These are phyloP conservation scores for Amborella trichopoda DNA, from an alignment of 164 flowering plant genomes.

Conservation along the genomic window DNA sequence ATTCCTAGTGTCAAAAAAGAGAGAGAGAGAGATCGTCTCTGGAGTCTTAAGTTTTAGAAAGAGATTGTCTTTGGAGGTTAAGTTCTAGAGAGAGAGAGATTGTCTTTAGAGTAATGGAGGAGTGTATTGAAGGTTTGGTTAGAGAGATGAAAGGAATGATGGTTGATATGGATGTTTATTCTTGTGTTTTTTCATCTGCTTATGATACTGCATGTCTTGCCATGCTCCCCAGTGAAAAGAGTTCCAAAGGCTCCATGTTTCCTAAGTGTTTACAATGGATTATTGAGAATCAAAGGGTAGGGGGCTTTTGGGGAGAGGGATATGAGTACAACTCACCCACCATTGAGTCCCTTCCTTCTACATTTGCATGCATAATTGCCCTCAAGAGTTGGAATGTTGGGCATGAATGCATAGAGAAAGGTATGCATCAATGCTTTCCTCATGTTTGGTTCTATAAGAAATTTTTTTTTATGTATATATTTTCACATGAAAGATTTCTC, in stretches of 20 bases:
- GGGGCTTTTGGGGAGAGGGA: constrained; percentile 33
- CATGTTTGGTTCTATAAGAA: too few species aligned
- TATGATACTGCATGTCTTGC: constrained; percentile 54
- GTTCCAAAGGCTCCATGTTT: constrained; percentile 19
- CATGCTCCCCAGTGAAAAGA: constrained; percentile 24
- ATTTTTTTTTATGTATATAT: too few species aligned
- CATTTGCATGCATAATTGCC: constrained; percentile 34
- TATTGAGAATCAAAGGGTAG: constrained; percentile 21
- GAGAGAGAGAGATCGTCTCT: too few species aligned
- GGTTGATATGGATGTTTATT: constrained; percentile 9
- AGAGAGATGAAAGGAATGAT: constrained; percentile 14
- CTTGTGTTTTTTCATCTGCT: constrained; percentile 25
- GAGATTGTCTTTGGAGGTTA: too few species aligned
- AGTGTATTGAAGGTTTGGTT: constrained; percentile 8
- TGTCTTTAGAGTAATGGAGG: too few species aligned
- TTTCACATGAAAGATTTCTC: neutral
- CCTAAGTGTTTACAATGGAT: constrained; percentile 29
- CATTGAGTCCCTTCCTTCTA: constrained; percentile 23
- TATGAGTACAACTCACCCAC: constrained; percentile 13
- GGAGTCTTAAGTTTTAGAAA: too few species aligned
- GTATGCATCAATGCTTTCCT: too few species aligned
- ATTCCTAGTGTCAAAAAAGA: too few species aligned
- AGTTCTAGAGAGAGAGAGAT: too few species aligned
- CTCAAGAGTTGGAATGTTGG: constrained; percentile 31
- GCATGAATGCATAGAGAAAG: constrained; percentile 7